Base-by-base conservation (phyloP, 768 basidiomycete genomes). In the Suillus subluteus region DNA sequence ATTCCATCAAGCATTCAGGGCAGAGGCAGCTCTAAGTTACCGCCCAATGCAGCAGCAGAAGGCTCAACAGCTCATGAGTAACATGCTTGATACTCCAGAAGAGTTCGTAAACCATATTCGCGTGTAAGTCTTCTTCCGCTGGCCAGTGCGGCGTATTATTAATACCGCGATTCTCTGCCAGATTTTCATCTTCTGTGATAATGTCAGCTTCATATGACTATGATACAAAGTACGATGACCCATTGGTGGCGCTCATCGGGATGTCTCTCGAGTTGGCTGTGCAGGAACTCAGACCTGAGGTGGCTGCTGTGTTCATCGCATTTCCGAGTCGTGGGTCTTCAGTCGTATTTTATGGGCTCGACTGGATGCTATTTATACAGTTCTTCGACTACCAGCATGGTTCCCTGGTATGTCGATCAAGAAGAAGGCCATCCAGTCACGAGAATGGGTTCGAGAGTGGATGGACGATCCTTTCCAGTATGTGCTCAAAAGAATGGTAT, bases 1-100 rank as follows among this genome's bases (percentile, higher is more conserved):
- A 6, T 76, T 76, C 43, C 80, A 82, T 50, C 78, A 82, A 48
- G 71, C 73, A 32, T 80, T 82, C 70, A 70, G 71, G 40, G 71
- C 70, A 11, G 72, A 75, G 37, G 71, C 71, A 2, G 58, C 70
- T 9, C 37, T 66, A 18, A 64, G 65, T 9, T 82, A 77, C 62
- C 72, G 69, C 52, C 74, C 75, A 3, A 72, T 80, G 44, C 82
- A 82, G 64, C 70, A 69, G 18, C 68, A 70, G 56, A 78, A 79
- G 67, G 69, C 70, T 8, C 72, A 73, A 44, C 70, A 71, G 1
- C 64, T 81, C 32, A 63, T 82, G 7, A 66, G 67, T 5, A 68
- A 71, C 32, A 68, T 82, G 32, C 70, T 78, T 16, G 54, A 71
- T 6, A 65, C 66, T 12, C 78, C 78, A 18, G 70, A 66, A 23